Evolutionary conservation across 192 early-diverging fungal species (phyloP), one percentile per base, ranked within the genome.

Genomic region (Rhizophagus prolifer): DNA sequence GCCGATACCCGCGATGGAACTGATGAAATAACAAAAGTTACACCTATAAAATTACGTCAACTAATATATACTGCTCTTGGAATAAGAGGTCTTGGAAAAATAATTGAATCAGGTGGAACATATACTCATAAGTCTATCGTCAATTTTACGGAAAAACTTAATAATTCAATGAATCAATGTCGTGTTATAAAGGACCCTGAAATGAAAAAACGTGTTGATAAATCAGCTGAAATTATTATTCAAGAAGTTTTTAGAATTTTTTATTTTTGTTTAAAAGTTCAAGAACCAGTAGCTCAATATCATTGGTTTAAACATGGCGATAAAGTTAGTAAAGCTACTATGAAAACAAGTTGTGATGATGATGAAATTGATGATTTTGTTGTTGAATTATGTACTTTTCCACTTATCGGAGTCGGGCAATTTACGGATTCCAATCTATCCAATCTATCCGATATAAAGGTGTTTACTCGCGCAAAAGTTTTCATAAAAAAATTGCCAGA

Each of bases 31-130:
- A 64, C 62, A 30, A 23, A 12, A 31, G 31, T 64, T 13, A 31
- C 23, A 0, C 23, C 62, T 13, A 64, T 31, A 25, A 64, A 64
- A 25, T 64, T 64, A 25, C 62, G 23, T 13, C 62, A 64, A 64
- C 62, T 30, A 31, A 64, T 64, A 64, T 64, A 64, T 25, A 14
- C 62, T 64, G 62, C 31, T 64, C 62, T 64, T 64, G 62, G 62
- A 13, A 30, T 25, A 12, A 64, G 62, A 64, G 62, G 26, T 30
- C n/a, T n/a, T n/a, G n/a, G n/a, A n/a, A n/a, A n/a, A n/a, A n/a
- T n/a, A n/a, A n/a, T n/a, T n/a, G n/a, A n/a, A n/a, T n/a, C n/a
- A n/a, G n/a, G n/a, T n/a, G n/a, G n/a, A n/a, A n/a, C n/a, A n/a
- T 47, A 0, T 47, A 47, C 10, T 13, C 46, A 47, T 10, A 7